Evolutionary conservation across 2,329 filamentous ascomycete genomes (phyloP), one percentile per base, ranked within the genome.

Genomic region (Curvularia lunata): DNA sequence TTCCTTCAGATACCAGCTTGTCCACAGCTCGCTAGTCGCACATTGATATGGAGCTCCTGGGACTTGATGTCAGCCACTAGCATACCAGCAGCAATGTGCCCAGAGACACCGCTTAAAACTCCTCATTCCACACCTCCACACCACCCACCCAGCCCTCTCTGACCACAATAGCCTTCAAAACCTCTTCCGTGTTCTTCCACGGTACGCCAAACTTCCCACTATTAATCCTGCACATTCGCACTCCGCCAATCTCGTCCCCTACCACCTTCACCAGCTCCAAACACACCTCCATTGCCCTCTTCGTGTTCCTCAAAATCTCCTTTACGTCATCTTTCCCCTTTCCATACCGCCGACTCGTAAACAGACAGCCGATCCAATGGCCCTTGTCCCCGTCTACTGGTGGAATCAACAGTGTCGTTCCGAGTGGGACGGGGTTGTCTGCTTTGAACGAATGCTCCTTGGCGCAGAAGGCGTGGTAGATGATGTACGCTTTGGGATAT

Each of bases 301-400:
- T 68, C 0, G 85, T 87, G 27, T 82, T 81, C 3, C 63, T 64
- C 10, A 87, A 51, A 37, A 88, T 86, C 13, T 70, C 64, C 0
- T 72, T 67, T 1, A 76, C 74, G 0, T 75, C 57, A 54, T 82
- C 81, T 25, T 77, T 80, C 5, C 59, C 69, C 41, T 70, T 75
- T 0, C 85, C 85, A 56, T 80, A 84, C 2, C 73, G 72, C 2
- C 72, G 67, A 2, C 83, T 85, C 0, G 85, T 88, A 61, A 87
- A 87, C 0, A 88, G 70, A 61, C 85, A 88, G 0, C 83, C 81
- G 25, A 88, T 80, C 80, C 83, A 88, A 54, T 85, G 83, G 12
- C 72, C 70, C 21, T 48, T 52, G 5, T 54, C 64, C 1, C 70
- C 75, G 4, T 79, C 67, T 32, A 79, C 77, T 0, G 84, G 84